Evolutionary conservation across 306 rosid species (phyloP), one percentile per base, ranked within the genome.

Genomic region (Trifolium repens): DNA sequence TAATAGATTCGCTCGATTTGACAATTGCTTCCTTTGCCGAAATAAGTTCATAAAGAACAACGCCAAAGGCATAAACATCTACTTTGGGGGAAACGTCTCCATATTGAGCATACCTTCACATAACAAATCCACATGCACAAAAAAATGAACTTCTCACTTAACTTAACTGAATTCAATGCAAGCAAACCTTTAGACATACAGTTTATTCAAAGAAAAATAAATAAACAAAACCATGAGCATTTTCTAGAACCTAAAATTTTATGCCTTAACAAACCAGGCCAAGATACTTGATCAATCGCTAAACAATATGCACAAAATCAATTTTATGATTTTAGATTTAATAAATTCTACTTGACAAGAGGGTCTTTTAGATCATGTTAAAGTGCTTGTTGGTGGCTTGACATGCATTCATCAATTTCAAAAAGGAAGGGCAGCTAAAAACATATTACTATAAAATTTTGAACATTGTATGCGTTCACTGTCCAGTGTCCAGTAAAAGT

Each of bases 61-160:
- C 99, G 35, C 99, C 99, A 22, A 94, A 94, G 26, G 99, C 99
- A 68, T 86, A 92, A 32, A 92, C 99, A 37, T 94, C 99, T 47
- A 94, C 87, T 79, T 94, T 94, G 52, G 99, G 96, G 78, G 99
- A 90, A 77, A 90, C 96, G 27, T 92, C 97, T 12, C 99, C 97
- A 9, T 85, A 94, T 73, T 90, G 97, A 66, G 99, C 99, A 72
- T 94, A 94, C 86, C 97, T 94, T 89, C 82, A 80, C 26, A 69
- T 47, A 70, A 47, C 27, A 61, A 73, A 68, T 60, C 59, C 37
- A 66, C 9, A 49, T 47, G 39, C 30, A 49, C 8, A 46, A 2
- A 71, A 34, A 19, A 16, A 44, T 43, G 57, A 70, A 54, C 43
- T 53, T 42, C 55, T 81, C 46, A 26, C 67, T 73, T 62, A 19